Base-by-base conservation (phyloP, 2,329 filamentous ascomycete genomes). In the Paracoccidioides brasiliensis region DNA sequence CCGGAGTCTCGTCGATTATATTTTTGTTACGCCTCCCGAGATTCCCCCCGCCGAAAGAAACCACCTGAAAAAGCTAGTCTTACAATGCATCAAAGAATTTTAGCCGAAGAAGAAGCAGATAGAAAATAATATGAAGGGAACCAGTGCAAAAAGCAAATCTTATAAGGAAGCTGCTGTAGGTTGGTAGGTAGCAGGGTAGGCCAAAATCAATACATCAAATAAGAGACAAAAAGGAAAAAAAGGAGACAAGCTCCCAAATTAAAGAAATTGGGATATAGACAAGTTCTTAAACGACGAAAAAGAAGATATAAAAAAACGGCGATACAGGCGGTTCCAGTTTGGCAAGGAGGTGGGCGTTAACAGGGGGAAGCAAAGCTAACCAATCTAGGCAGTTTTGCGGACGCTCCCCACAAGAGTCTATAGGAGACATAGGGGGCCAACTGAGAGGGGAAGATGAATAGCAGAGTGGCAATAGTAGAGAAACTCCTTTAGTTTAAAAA, bases 111-210 rank as follows among this genome's bases (percentile, higher is more conserved):
- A 4, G n/a, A 38, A 49, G 37, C 37, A 4, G n/a, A 40, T 3
- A 10, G 10, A 33, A 33, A 40, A 22, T 38, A 32, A 52, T 38
- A n/a, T 22, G 30, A n/a, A 3, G 37, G 40, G 30, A 37, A 10
- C n/a, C 22, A 52, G 50, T 41, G 9, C 37, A 30, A n/a, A 30
- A n/a, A 42, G 15, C 33, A 52, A 41, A 52, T 48, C 75, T 49
- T 49, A 30, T 49, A 49, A 22, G 5, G 46, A 15, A 46, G 35
- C 10, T 37, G 35, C 10, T 37, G 7, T 37, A 14, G 28, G 15
- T 33, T 33, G 3, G 30, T 33, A 8, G n/a, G 30, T 33, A 32
- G 2, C 44, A 33, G 9, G 44, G 44, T n/a, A n/a, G 28, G 33
- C 44, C 5, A 32, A 46, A 2, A 46, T 12, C 44, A 7, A 32